Base-by-base conservation (phyloP, 202 grass and related monocot genomes). In the Carex arenaria region DNA sequence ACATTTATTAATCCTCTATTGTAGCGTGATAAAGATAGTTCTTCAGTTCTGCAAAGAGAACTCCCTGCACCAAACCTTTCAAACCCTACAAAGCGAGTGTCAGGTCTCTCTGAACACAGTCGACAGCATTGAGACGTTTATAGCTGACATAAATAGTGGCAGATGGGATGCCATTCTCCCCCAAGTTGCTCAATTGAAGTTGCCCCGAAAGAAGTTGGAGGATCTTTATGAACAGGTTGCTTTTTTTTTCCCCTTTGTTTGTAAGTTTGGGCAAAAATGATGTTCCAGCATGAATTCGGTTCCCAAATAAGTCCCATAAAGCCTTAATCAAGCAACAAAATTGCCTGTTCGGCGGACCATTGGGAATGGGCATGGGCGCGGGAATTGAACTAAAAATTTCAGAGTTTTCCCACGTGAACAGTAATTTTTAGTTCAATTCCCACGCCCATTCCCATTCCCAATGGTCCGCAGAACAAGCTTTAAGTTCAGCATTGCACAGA, bases 21-120 rank as follows among this genome's bases (percentile, higher is more conserved):
- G 72, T 88, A 95, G 93, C 74, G 96, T 98, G 85, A 92, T 98
- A 62, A 98, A 98, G 86, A 98, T 98, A 51, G 93, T 98, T 18
- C 89, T 98, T 12, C 96, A 98, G 70, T 98, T 98, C 86, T 98
- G 93, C 88, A 98, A 95, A 85, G 96, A 95, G 67, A 93, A 98
- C 84, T 93, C 95, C 18, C 78, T 98, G 86, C 95, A 95, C 55
- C 92, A 98, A 82, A 92, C 92, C 22, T 98, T 98, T 82, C 96
- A 98, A 83, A 98, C 91, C 3, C 86, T 98, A 57, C 96, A 98
- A 86, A 95, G 71, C 17, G 96, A 95, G 78, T 98, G 96, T 81
- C 96, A 98, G 85, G 96, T 98, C 56, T 98, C 93, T 34, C 87
- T 98, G 61, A 98, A 98, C 72, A 98, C 96, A 0, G 96, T 98